Conservation (phyloP, 805 yeast genomes). For the Wickerhamomyces queroliae region DNA sequence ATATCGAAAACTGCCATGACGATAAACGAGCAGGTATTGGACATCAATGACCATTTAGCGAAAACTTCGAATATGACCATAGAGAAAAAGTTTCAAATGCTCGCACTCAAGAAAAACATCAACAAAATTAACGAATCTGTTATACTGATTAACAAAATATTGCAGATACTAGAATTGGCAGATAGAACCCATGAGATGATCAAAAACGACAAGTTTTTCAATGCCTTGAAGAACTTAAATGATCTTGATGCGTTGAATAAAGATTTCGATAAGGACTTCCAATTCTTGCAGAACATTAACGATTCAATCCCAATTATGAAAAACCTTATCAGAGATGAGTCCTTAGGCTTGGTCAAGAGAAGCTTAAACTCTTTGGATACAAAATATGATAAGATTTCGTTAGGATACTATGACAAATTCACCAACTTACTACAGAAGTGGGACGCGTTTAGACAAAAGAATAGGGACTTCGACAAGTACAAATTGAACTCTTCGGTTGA, state of each 20-base stretch:
- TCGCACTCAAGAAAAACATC: conserved; percentile 58
- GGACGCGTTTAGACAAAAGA: conserved; percentile 40
- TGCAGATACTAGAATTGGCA: conserved; percentile 79
- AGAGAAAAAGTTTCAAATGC: conserved; percentile 50
- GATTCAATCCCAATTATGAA: conserved; percentile 74
- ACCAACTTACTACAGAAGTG: conserved; percentile 54
- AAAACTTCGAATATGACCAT: conserved; percentile 63
- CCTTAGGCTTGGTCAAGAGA: conserved; percentile 57
- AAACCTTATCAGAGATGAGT: conserved; percentile 66
- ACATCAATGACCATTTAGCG: conserved; percentile 52
- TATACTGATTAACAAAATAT: conserved; percentile 60
- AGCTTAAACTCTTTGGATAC: conserved; percentile 52
- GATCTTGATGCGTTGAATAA: conserved; percentile 67
- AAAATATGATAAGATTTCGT: conserved; percentile 47
- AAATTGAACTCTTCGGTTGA: conserved; percentile 87
- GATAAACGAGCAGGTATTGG: conserved; percentile 48
- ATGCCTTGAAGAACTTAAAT: conserved; percentile 79
- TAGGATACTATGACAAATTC: conserved; percentile 46
- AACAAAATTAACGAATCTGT: conserved; percentile 68
- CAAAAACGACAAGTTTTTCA: conserved; percentile 68
- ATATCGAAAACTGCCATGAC: conserved; percentile 54
- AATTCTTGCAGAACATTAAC: conserved; percentile 68
- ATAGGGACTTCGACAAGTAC: conserved; percentile 43
- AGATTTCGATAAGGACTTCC: conserved; percentile 63
- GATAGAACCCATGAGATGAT: conserved; percentile 82